A percentile compares a stretch with the other conserved stretches of the same genome.
Conservation (phyloP, 495 filamentous ascomycete species). For the Haplographium delicatum region DNA sequence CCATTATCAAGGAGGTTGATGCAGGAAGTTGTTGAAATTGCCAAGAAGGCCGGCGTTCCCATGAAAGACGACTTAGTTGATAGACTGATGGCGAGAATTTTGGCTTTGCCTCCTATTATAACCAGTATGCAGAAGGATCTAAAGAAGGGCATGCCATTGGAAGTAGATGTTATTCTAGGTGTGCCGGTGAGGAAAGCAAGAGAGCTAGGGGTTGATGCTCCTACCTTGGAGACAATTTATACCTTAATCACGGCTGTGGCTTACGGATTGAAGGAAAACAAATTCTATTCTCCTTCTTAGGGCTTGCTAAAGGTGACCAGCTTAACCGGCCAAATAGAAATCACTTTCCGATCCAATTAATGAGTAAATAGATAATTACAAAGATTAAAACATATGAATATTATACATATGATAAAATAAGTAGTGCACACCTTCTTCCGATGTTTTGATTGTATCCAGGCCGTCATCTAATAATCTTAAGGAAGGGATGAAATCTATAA, state of each 20-base stretch:
- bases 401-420: too few species aligned
- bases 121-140: conserved; percentile 50
- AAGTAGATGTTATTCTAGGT: conserved; percentile 51
- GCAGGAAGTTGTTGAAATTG: conserved; percentile 45
- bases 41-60: conserved; percentile 36
- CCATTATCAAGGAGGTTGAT: conserved; percentile 40
- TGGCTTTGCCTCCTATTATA: conserved; percentile 35
- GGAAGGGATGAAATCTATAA: too few species aligned
- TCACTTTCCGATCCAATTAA: too few species aligned
- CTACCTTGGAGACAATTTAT: conserved; percentile 40
- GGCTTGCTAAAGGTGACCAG: too few species aligned
- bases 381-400: too few species aligned
- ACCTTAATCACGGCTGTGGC: conserved; percentile 33
- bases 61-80: conserved; percentile 37
- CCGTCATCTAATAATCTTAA: too few species aligned
- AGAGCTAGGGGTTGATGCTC: conserved; percentile 39
- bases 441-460: too few species aligned
- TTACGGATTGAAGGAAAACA: conserved; percentile 5
- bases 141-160: conserved; percentile 38
- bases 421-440: too few species aligned
- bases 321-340: too few species aligned
- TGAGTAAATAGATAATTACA: too few species aligned
- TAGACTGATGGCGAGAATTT: conserved; percentile 36
- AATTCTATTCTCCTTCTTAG: too few species aligned
- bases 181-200: conserved; percentile 39